Conservation (phyloP, 2,329 filamentous ascomycete genomes). For the Aspergillus sp. region DNA sequence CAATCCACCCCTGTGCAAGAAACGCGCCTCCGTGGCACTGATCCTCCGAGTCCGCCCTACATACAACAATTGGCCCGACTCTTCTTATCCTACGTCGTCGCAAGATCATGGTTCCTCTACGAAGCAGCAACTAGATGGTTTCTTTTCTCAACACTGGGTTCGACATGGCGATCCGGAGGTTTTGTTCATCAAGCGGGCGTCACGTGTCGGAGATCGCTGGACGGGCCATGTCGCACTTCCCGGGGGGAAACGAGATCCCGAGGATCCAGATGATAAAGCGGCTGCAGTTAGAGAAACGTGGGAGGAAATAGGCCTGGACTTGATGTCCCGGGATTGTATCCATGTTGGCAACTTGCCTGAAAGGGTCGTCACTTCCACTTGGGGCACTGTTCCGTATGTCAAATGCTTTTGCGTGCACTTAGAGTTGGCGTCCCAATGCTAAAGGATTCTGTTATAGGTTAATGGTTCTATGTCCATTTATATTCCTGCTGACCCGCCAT, state of each 20-base stretch:
- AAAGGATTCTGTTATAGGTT: constrained; percentile 36
- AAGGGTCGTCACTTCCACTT: constrained; percentile 57
- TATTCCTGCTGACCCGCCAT: constrained; percentile 54
- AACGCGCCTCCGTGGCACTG: constrained; percentile 58
- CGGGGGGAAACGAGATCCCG: constrained; percentile 58
- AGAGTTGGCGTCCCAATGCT: constrained; percentile 4
- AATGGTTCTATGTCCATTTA: constrained; percentile 62
- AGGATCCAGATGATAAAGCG: constrained; percentile 54
- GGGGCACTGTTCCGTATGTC: constrained; percentile 53
- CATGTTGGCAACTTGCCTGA: constrained; percentile 57
- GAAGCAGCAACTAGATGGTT: constrained; percentile 43
- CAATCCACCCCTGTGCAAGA: constrained; percentile 43
- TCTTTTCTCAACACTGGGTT: constrained; percentile 59
- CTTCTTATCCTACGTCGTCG: constrained; percentile 8
- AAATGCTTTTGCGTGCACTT: background rate
- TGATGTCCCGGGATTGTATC: constrained; percentile 42
- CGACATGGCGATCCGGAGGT: constrained; percentile 58
- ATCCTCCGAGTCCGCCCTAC: constrained; percentile 55
- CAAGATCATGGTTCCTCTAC: constrained; percentile 17
- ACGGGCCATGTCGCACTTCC: constrained; percentile 61
- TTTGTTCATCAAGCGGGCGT: constrained; percentile 63
- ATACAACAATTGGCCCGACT: constrained; percentile 46
- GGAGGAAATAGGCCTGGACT: constrained; percentile 59
- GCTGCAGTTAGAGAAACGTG: constrained; percentile 56
- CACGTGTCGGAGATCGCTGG: constrained; percentile 59